Percentiles rank a stretch among this genome's conserved stretches.
These are phyloP conservation scores for Lactarius quietus DNA, from an alignment of 768 basidiomycete species.

Conservation along the genomic window DNA sequence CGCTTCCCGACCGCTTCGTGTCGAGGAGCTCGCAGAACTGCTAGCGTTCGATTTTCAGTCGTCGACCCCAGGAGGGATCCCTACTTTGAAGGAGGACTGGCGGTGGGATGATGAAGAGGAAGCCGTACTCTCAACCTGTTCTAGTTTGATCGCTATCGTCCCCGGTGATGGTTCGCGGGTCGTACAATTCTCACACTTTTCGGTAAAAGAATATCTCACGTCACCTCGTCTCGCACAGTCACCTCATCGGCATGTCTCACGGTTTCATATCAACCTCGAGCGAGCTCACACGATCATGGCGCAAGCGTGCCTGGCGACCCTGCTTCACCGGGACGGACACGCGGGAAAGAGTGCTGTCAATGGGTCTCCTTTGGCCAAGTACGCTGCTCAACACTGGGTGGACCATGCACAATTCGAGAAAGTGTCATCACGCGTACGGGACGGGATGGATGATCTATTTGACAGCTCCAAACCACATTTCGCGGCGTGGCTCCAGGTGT, in stretches of 20 bases:
- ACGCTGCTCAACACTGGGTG: neutral
- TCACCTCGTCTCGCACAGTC: neutral
- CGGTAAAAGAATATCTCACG: neutral
- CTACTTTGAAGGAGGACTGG: neutral
- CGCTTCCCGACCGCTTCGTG: neutral
- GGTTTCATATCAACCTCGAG: neutral
- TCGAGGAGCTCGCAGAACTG: neutral
- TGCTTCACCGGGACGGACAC: neutral
- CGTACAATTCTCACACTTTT: neutral
- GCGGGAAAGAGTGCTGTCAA: no score
- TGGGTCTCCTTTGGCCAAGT: neutral
- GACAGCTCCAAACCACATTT: neutral
- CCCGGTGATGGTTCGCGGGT: neutral
- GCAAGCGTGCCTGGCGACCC: neutral
- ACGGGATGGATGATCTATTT: neutral
- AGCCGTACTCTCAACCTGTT: neutral
- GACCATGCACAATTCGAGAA: neutral
- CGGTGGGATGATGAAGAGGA: neutral
- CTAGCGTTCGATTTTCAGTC: neutral
- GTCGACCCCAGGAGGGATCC: neutral
- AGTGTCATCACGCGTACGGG: neutral
- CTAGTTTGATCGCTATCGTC: neutral
- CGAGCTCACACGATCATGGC: neutral
- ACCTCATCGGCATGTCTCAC: neutral
- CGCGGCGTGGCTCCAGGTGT: neutral